Evolutionary conservation across 2,329 filamentous ascomycete genomes (phyloP).

Genomic region (Leptographium wingfieldii): DNA sequence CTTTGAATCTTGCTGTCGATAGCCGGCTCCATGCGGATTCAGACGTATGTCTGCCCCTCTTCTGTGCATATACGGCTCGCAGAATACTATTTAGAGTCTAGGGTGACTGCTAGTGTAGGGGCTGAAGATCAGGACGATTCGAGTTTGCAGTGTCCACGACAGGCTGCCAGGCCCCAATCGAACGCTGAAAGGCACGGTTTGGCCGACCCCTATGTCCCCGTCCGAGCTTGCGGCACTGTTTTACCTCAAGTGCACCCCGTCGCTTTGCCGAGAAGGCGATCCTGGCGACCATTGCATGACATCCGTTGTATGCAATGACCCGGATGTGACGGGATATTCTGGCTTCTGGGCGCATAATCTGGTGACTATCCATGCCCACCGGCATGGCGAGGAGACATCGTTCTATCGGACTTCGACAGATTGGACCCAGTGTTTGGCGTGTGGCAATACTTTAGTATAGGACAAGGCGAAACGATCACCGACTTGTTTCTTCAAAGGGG

Average conservation of each 20-base stretch:
- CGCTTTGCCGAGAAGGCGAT: neutral
- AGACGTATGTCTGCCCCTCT: neutral
- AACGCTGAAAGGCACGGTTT: neutral
- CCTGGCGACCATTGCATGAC: neutral
- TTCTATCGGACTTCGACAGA: neutral
- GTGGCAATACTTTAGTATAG: neutral
- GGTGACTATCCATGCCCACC: neutral
- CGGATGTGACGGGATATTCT: conserved; percentile 1
- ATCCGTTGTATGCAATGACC: neutral
- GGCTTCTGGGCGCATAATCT: neutral
- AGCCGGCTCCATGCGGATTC: neutral
- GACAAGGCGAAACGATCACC: neutral
- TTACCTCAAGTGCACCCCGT: neutral
- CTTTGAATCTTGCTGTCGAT: neutral
- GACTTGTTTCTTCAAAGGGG: neutral
- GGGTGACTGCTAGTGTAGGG: neutral
- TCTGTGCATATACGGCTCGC: neutral
- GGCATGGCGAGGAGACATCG: neutral
- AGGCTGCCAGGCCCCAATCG: neutral
- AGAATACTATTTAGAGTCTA: neutral
- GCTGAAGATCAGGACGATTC: neutral
- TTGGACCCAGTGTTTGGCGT: neutral
- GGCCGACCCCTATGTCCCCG: neutral
- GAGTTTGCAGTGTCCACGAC: neutral
- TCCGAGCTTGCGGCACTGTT: neutral